A percentile compares a stretch with the other conserved stretches of the same genome.
Evolutionary conservation across 306 rosid species (phyloP).

Genomic region (Medicago lupulina): DNA sequence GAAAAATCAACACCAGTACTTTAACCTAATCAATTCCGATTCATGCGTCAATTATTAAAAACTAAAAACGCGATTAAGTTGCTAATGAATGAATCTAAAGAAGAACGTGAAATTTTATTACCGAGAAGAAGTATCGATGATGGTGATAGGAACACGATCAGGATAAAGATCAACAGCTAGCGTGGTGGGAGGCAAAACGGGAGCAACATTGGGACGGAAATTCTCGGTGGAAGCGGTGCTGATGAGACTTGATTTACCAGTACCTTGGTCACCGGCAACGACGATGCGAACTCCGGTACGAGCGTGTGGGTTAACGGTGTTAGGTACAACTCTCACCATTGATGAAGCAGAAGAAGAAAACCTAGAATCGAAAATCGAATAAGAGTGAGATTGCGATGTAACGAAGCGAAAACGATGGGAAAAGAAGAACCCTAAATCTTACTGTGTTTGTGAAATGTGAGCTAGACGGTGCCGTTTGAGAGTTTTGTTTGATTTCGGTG

Average conservation of each 20-base stretch:
- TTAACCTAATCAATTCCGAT: slow-evolving; percentile 7
- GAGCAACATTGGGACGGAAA: slow-evolving; percentile 80
- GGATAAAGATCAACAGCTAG: slow-evolving; percentile 90
- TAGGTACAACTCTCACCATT: slow-evolving; percentile 72
- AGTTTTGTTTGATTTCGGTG: background rate
- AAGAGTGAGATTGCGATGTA: background rate
- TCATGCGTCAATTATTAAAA: background rate
- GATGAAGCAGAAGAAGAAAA: slow-evolving; percentile 4
- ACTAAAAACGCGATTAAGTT: background rate
- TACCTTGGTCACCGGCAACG: slow-evolving; percentile 85
- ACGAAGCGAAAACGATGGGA: background rate
- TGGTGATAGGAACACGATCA: slow-evolving; percentile 86
- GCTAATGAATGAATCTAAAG: background rate
- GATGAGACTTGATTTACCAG: slow-evolving; percentile 95
- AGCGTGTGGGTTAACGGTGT: slow-evolving; percentile 56
- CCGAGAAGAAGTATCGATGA: slow-evolving; percentile 95
- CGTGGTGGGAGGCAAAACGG: slow-evolving; percentile 82
- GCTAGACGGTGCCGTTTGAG: background rate
- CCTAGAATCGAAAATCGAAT: background rate
- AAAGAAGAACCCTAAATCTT: background rate
- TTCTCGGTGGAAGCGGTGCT: slow-evolving; percentile 84
- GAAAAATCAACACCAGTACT: background rate
- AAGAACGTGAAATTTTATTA: slow-evolving; percentile 8
- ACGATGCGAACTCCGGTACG: slow-evolving; percentile 82
- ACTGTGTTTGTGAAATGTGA: background rate